phyloP scores from a whole-genome alignment of 768 basidiomycete species.

The Termitomyces sp. region DNA sequence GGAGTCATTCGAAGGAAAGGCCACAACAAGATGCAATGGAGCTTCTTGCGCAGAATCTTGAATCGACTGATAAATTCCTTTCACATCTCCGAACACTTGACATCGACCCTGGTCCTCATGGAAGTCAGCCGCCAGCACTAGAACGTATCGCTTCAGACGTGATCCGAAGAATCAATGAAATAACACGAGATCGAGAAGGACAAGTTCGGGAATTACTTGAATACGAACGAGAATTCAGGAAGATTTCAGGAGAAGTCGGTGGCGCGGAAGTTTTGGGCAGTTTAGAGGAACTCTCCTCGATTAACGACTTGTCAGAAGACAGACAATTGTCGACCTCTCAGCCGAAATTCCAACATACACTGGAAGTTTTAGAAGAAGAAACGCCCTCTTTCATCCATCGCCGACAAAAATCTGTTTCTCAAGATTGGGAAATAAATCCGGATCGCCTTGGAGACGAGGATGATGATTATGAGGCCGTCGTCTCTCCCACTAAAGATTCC shows the following conservation, averaged over 20 bases:
- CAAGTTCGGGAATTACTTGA: slow-evolving; percentile 77
- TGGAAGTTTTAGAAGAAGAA: slow-evolving; percentile 34
- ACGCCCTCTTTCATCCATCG: slow-evolving; percentile 18
- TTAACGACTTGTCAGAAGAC: slow-evolving; percentile 40
- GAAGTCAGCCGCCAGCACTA: slow-evolving; percentile 38
- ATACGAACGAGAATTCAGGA: slow-evolving; percentile 74
- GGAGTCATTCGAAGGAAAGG: slow-evolving; percentile 21
- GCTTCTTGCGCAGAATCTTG: slow-evolving; percentile 65
- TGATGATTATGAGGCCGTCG: slow-evolving; percentile 35
- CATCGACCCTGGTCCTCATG: slow-evolving; percentile 33
- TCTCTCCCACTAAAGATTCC: slow-evolving; percentile 52
- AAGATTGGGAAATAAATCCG: slow-evolving; percentile 61
- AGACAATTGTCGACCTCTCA: slow-evolving; percentile 12
- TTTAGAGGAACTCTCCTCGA: slow-evolving; percentile 54
- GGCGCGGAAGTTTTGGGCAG: slow-evolving; percentile 67
- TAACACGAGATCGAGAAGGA: slow-evolving; percentile 68
- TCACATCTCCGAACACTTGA: slow-evolving; percentile 67
- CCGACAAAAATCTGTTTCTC: slow-evolving; percentile 24
- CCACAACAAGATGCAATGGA: slow-evolving; percentile 60
- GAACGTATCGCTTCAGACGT: slow-evolving; percentile 72
- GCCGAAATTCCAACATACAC: slow-evolving; percentile 15
- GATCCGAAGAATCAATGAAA: slow-evolving; percentile 72
- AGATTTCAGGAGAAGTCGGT: slow-evolving; percentile 71
- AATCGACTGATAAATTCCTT: slow-evolving; percentile 74
- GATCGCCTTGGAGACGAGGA: slow-evolving; percentile 46